Evolutionary conservation across 352 stramenopile genomes (phyloP).

Genomic region (Phytopythium sindhum): DNA sequence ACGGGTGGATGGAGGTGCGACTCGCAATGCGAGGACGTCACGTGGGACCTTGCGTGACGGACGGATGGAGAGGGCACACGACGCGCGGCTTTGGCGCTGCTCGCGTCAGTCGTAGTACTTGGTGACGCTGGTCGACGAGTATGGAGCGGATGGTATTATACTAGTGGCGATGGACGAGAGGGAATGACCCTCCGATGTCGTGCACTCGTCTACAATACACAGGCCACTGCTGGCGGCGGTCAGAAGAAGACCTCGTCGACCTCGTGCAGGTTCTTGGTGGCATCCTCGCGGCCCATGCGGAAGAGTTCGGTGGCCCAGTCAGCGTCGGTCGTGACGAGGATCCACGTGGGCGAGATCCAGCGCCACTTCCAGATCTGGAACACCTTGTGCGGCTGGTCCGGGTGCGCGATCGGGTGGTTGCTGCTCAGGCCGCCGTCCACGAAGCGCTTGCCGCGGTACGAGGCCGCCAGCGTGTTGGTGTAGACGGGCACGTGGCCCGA

Average conservation of each 20-base stretch:
- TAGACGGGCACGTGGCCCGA: conserved; percentile 73
- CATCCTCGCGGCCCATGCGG: conserved; percentile 73
- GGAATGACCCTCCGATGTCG: too few relatives aligned
- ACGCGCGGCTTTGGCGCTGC: neutral
- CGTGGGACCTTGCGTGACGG: neutral
- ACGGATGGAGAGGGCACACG: neutral
- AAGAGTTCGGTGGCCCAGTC: conserved; percentile 76
- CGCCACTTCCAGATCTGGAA: conserved; percentile 86
- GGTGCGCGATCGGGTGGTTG: conserved; percentile 60
- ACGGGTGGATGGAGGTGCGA: neutral
- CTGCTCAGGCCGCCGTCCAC: conserved; percentile 75
- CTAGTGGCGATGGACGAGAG: neutral
- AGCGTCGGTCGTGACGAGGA: conserved; percentile 71
- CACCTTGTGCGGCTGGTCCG: conserved; percentile 57
- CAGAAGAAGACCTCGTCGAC: conserved; percentile 57
- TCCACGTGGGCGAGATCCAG: conserved; percentile 70
- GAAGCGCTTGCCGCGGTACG: conserved; percentile 68
- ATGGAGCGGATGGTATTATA: neutral
- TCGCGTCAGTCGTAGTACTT: neutral
- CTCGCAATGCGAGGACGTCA: too few relatives aligned
- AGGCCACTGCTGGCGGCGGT: neutral
- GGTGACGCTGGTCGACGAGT: too few relatives aligned
- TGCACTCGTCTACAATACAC: neutral
- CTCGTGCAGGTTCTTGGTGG: conserved; percentile 62
- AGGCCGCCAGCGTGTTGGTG: conserved; percentile 55